A percentile compares a stretch with the other conserved stretches of the same genome.
These are phyloP conservation scores for Suillus ampliporus DNA, from an alignment of 768 basidiomycete genomes.

Conservation along the genomic window DNA sequence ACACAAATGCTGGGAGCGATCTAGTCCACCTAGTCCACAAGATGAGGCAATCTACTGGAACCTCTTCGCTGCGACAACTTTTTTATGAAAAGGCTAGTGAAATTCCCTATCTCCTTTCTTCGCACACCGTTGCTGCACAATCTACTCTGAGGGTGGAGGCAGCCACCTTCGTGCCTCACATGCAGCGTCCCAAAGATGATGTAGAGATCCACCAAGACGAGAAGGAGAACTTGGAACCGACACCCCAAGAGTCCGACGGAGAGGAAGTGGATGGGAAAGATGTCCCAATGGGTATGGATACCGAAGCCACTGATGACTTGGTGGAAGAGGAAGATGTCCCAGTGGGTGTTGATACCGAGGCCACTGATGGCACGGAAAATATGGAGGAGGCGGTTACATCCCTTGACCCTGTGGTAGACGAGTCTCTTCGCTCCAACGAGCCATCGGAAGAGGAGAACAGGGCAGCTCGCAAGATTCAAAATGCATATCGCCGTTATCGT, in stretches of 20 bases:
- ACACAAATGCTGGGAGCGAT: slow-evolving; percentile 17
- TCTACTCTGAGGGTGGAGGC: slow-evolving; percentile 22
- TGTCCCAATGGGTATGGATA: not conserved
- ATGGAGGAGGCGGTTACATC: slow-evolving; percentile 12
- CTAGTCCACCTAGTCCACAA: slow-evolving; percentile 32
- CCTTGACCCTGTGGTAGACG: slow-evolving; percentile 9
- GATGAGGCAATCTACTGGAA: slow-evolving; percentile 4
- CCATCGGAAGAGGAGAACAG: slow-evolving; percentile 31
- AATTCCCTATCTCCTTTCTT: slow-evolving; percentile 34
- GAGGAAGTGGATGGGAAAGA: slow-evolving; percentile 14
- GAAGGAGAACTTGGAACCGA: not conserved
- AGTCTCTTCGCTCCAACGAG: slow-evolving; percentile 22
- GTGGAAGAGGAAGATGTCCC: slow-evolving; percentile 16
- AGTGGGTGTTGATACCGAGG: not conserved
- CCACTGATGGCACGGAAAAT: not conserved
- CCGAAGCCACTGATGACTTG: slow-evolving; percentile 6
- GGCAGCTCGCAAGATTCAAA: slow-evolving; percentile 31
- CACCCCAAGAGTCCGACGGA: not conserved
- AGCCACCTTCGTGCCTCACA: slow-evolving; percentile 23
- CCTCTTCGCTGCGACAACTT: slow-evolving; percentile 29
- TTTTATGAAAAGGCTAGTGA: slow-evolving; percentile 35
- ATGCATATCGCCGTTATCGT: slow-evolving; percentile 17
- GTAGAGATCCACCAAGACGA: not conserved
- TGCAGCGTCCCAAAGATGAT: not conserved
- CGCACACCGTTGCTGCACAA: slow-evolving; percentile 19